phyloP scores from a whole-genome alignment of 352 stramenopile species.

The Plasmopara muralis region DNA sequence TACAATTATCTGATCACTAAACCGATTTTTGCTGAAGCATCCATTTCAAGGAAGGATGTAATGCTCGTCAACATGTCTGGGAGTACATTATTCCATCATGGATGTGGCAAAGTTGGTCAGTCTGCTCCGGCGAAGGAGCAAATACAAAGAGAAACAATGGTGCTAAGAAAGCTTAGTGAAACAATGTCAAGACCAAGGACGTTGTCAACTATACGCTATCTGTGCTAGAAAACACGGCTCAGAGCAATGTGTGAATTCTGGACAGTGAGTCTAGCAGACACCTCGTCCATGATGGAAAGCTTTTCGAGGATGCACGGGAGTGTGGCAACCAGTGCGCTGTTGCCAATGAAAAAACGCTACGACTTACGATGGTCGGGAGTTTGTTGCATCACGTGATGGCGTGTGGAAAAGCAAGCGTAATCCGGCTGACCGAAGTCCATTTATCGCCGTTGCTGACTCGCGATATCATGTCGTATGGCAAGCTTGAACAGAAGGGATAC shows the following conservation, averaged over 20 bases:
- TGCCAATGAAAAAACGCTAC: not conserved
- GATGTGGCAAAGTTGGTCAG: not conserved
- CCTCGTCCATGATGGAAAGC: not conserved
- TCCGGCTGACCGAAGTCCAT: not conserved
- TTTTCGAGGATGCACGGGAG: not conserved
- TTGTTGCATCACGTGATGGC: not conserved
- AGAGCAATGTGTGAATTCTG: not conserved
- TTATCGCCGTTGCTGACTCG: not conserved
- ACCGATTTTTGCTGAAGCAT: too few species aligned
- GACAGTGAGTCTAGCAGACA: not conserved
- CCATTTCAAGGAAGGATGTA: too few species aligned
- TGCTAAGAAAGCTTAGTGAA: not conserved
- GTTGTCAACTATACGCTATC: not conserved
- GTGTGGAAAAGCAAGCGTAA: not conserved
- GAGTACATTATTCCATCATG: too few species aligned
- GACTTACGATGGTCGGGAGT: not conserved
- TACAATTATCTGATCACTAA: too few species aligned
- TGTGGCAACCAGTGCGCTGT: not conserved
- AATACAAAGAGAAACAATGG: not conserved
- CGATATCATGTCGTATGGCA: not conserved
- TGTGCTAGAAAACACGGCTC: not conserved
- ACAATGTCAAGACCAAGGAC: not conserved
- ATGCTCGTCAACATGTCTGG: too few species aligned
- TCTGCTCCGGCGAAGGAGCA: not conserved
- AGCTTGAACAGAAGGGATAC: not conserved